Base-by-base conservation (phyloP, 2,329 filamentous ascomycete genomes). In the Aspergillus cejpii region DNA sequence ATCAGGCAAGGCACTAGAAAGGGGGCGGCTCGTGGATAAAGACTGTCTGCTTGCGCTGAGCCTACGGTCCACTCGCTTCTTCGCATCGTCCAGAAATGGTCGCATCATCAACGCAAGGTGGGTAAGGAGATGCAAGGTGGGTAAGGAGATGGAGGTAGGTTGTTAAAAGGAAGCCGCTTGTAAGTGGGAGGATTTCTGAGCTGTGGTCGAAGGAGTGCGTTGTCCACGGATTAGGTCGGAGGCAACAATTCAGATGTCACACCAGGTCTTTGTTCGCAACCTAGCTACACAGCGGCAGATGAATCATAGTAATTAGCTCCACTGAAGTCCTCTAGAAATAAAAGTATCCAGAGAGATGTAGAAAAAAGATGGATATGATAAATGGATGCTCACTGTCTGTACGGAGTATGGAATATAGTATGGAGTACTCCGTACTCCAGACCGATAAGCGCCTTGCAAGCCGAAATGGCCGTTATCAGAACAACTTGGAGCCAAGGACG, bases 1-100 rank as follows among this genome's bases (percentile, higher is more conserved):
- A 44, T 80, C 77, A 21, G 79, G 79, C 14, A 81, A 70, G 45
- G 76, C 70, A 54, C 72, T 68, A 46, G 76, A 75, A 27, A 70
- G 67, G 28, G 67, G 58, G 44, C 67, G 67, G 50, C 65, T 65
- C 15, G 64, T 62, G 36, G 72, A 67, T 40, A 65, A 67, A 28
- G 60, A 64, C 52, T 61, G 68, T 59, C 69, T 72, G 49, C 57
- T 63, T 59, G 68, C 55, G 44, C 58, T 64, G 41, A 73, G 57
- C 57, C 67, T 69, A 41, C 66, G 68, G 24, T 64, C 60, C 38
- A 64, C 60, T 48, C 68, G 65, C 60, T 67, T 66, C 57, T 70
- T 70, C 34, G 65, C 49, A 45, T 67, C 65, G 45, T 72, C 71
- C 47, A 62, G 55, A 41, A 59, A 48, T 37, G 67, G 62, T 59